Evolutionary conservation across 257 asterid species (phyloP).

Genomic region (Sherardia arvensis): DNA sequence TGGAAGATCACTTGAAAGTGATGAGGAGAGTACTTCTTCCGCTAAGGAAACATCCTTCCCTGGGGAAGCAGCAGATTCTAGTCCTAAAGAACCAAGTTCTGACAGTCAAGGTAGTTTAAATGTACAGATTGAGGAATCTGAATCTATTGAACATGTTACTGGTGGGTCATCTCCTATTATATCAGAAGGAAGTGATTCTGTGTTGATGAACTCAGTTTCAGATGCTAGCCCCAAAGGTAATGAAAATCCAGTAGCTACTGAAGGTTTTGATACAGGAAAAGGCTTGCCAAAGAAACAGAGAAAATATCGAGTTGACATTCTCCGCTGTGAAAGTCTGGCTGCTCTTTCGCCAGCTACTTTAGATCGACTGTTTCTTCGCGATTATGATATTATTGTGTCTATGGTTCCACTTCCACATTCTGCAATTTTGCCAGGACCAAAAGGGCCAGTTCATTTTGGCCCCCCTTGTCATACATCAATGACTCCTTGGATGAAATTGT

Average conservation of each 20-base stretch:
- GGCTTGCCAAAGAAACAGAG: conserved; percentile 39
- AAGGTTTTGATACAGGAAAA: conserved; percentile 36
- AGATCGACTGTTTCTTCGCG: conserved; percentile 91
- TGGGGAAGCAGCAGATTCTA: conserved; percentile 28
- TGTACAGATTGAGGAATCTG: conserved; percentile 24
- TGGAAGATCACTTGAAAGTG: conserved; percentile 24
- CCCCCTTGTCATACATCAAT: conserved; percentile 94
- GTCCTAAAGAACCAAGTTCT: conserved; percentile 17
- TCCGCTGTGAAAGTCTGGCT: conserved; percentile 99
- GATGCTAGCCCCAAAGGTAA: conserved; percentile 34
- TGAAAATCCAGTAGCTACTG: conserved; percentile 35
- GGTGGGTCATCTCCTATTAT: conserved; percentile 24
- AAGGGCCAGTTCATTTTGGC: conserved; percentile 97
- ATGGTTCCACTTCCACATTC: conserved; percentile 98
- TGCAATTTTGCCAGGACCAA: conserved; percentile 90
- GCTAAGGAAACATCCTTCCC: conserved; percentile 21
- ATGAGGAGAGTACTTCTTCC: conserved; percentile 37
- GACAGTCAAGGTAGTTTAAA: conserved; percentile 23
- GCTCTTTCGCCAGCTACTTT: conserved; percentile 81
- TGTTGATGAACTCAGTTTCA: conserved; percentile 26
- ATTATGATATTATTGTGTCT: conserved; percentile 86
- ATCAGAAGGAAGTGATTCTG: conserved; percentile 30
- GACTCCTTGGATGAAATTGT: conserved; percentile 99
- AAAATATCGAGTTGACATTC: conserved; percentile 80
- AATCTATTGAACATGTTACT: conserved; percentile 29